phyloP scores from a whole-genome alignment of 305 asterid species.

The Solanum aculeatissimum region DNA sequence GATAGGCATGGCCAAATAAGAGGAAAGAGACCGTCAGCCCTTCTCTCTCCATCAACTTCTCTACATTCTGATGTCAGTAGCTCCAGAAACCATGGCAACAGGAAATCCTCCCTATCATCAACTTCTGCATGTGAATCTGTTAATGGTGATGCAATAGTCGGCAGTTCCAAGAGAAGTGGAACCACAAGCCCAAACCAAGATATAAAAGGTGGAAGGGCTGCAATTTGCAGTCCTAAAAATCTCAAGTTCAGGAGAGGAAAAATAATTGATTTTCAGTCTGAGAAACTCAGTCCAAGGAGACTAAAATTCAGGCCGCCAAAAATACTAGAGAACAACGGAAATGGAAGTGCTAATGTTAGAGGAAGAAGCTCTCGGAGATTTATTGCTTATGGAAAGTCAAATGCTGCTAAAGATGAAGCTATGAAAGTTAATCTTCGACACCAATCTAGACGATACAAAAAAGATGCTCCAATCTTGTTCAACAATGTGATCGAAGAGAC shows the following conservation, averaged over 20 bases:
- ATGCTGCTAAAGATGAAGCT: background rate
- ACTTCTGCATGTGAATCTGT: background rate
- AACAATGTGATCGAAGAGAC: conserved; percentile 27
- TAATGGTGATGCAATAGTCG: background rate
- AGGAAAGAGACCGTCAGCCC: background rate
- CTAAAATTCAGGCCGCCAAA: conserved; percentile 10
- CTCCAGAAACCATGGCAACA: background rate
- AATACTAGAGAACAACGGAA: background rate
- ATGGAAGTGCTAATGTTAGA: background rate
- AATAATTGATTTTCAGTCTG: conserved; percentile 4
- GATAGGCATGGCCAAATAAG: background rate
- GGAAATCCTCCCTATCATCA: background rate
- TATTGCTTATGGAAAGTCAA: conserved; percentile 1
- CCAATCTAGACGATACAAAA: background rate
- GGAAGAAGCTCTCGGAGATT: conserved; percentile 7
- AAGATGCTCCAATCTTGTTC: conserved; percentile 1
- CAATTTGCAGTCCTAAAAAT: conserved; percentile 1
- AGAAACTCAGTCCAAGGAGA: background rate
- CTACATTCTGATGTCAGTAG: background rate
- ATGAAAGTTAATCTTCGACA: conserved; percentile 10
- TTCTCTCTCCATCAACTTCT: background rate
- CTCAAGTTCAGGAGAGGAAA: conserved; percentile 13
- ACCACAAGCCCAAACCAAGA: background rate
- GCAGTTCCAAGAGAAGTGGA: background rate
- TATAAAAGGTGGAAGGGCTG: background rate